Evolutionary conservation across 2,329 filamentous ascomycete genomes (phyloP), one percentile per base, ranked within the genome.

Genomic region (Paraphoma sp.): DNA sequence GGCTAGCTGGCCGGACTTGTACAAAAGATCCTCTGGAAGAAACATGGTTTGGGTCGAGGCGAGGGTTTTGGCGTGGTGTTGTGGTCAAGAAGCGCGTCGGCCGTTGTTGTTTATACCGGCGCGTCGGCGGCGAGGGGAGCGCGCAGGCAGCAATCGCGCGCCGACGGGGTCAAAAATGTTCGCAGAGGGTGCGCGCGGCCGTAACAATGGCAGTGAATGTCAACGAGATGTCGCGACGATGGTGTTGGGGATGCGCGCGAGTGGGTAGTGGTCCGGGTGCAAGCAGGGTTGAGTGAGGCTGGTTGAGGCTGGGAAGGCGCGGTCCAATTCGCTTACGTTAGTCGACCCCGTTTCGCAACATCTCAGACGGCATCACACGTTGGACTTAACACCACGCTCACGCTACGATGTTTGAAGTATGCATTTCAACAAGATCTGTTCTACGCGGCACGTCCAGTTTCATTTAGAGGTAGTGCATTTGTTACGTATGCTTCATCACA

Each of bases 1-100:
- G 80, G 95, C 95, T 83, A 99, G 81, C 73, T 95, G 94, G 83
- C 95, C 95, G 70, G 92, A 97, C 88, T 97, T 97, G 77, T 93
- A 93, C 70, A 99, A 87, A 57, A 99, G 87, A 53, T 92, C 93
- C 83, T 97, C 93, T 51, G 95, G 97, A 79, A 97, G 98, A 81
- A 99, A 99, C 95, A 99, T 99, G 70, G 60, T 72, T 70, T 63
- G 56, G 63, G 60, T 48, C 36, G 57, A 51, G 38, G 48, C 17
- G 53, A 17, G 56, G 31, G 48, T 36, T 55, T 29, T 58, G 53
- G 62, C 42, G 59, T 45, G 58, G 62, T 49, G 53, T 57, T 53
- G 53, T 53, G 52, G 53, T 40, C 45, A 47, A 58, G 51, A 41
- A 57, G 64, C 69, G 67, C 63, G 64, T 67, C 48, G 54, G 51